These are phyloP conservation scores for Lomentospora prolificans DNA, from an alignment of 2,329 filamentous ascomycete species.

Conservation along the genomic window DNA sequence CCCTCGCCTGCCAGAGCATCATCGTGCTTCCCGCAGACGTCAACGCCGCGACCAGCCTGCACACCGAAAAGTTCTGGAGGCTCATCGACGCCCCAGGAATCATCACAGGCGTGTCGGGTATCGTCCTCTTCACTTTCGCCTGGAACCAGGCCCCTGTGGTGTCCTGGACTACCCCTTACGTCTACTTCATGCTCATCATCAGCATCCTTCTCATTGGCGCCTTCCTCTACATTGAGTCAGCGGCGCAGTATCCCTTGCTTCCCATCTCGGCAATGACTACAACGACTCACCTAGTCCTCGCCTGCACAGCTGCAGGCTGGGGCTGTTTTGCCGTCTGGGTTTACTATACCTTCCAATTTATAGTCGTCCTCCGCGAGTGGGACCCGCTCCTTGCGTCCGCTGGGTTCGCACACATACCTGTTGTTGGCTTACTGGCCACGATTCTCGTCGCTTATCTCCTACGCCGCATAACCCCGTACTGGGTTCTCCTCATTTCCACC, in stretches of 20 bases:
- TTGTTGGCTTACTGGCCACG: constrained; percentile 34
- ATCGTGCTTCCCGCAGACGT: constrained; percentile 24
- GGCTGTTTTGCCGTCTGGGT: constrained; percentile 43
- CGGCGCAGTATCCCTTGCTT: constrained; percentile 42
- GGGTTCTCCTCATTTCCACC: constrained; percentile 35
- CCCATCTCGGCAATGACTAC: constrained; percentile 39
- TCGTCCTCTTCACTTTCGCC: constrained; percentile 56
- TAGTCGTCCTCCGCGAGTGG: constrained; percentile 31
- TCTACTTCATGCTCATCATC: constrained; percentile 47
- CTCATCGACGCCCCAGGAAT: constrained; percentile 29
- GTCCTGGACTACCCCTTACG: constrained; percentile 47
- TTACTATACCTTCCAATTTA: constrained; percentile 40
- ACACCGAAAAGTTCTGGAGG: constrained; percentile 2
- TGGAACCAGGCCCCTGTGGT: constrained; percentile 55
- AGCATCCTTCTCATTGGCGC: constrained; percentile 41
- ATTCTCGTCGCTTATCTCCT: constrained; percentile 33
- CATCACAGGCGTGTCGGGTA: constrained; percentile 36
- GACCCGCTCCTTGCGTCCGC: constrained; percentile 33
- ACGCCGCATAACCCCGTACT: constrained; percentile 26
- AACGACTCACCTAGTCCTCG: constrained; percentile 44
- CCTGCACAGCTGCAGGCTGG: constrained; percentile 44
- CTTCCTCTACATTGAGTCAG: constrained; percentile 48
- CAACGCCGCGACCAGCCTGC: neutral
- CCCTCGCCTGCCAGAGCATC: constrained; percentile 20
- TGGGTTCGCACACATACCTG: constrained; percentile 32